phyloP scores from a whole-genome alignment of 805 yeast species.

The Teunomyces barrocoloradensis region DNA sequence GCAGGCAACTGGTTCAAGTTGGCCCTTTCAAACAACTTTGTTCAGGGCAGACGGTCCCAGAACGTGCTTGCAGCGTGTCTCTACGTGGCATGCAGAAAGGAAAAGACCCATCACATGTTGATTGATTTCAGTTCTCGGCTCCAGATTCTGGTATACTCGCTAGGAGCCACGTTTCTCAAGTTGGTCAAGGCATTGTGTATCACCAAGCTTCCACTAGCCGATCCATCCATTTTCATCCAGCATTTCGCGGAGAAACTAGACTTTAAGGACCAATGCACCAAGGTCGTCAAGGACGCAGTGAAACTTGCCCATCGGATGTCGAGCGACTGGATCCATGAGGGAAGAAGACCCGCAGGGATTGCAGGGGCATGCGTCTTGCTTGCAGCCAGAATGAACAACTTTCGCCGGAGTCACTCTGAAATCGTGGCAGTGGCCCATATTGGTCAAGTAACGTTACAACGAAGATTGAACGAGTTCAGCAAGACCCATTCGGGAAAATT shows the following conservation, averaged over 20 bases:
- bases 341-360: conserved; percentile 96
- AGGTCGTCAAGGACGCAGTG: conserved; percentile 84
- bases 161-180: conserved; percentile 93
- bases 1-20: conserved; percentile 87
- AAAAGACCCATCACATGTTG: conserved; percentile 89
- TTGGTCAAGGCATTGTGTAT: conserved; percentile 86
- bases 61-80: conserved; percentile 94
- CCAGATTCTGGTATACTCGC: conserved; percentile 87
- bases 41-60: conserved; percentile 95
- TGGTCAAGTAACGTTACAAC: conserved; percentile 90
- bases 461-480: conserved; percentile 84
- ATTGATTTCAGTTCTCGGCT: conserved; percentile 90
- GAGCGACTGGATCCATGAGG: conserved; percentile 93
- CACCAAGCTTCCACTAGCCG: conserved; percentile 78
- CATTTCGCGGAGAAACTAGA: conserved; percentile 88
- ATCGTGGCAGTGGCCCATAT: conserved; percentile 94
- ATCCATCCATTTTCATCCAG: conserved; percentile 90
- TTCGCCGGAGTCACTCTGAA: conserved; percentile 87
- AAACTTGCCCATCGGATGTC: conserved; percentile 87
- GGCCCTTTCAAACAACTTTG: conserved; percentile 85
- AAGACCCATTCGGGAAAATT: conserved; percentile 70
- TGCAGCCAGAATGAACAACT: conserved; percentile 96
- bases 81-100: conserved; percentile 91
- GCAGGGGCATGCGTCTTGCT: conserved; percentile 94
- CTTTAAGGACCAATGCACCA: conserved; percentile 68